Conservation (phyloP, 805 yeast genomes). For the Candida multigemmis region DNA sequence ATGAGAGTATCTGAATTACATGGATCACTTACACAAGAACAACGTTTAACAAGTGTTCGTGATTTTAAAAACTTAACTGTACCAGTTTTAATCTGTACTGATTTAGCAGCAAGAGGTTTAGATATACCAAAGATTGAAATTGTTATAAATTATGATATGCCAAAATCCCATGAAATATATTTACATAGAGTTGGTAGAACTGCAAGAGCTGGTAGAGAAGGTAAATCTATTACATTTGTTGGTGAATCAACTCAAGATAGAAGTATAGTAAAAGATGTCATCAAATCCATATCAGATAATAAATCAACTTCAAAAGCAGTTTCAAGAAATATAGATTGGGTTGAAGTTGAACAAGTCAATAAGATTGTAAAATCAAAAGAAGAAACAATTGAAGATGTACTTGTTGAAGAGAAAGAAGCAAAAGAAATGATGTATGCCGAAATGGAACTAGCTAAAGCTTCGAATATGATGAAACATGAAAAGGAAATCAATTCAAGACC, state of each 20-base stretch:
- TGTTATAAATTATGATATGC: conserved; percentile 94
- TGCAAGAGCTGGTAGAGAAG: conserved; percentile 98
- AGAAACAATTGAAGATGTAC: conserved; percentile 61
- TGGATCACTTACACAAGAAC: conserved; percentile 84
- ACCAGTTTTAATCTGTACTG: conserved; percentile 90
- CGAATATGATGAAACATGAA: conserved; percentile 70
- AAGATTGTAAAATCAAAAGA: conserved; percentile 51
- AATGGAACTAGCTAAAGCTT: conserved; percentile 80
- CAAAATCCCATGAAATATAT: conserved; percentile 83
- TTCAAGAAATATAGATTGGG: conserved; percentile 92
- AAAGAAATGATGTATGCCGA: conserved; percentile 85
- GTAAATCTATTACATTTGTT: conserved; percentile 86
- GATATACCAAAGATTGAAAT: conserved; percentile 97
- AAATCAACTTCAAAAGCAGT: conserved; percentile 48
- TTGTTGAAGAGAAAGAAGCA: conserved; percentile 81
- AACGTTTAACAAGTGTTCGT: conserved; percentile 77
- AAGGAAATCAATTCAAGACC: conserved; percentile 86
- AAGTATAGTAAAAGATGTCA: conserved; percentile 81
- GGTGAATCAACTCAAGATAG: conserved; percentile 89
- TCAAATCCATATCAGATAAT: conserved; percentile 47
- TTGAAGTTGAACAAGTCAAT: conserved; percentile 62
- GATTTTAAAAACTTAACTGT: conserved; percentile 76
- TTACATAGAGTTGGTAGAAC: conserved; percentile 98
- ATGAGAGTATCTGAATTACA: conserved; percentile 72
- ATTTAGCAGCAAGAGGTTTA: conserved; percentile 97